phyloP scores from a whole-genome alignment of 2,329 filamentous ascomycete genomes.

The Penicillium sp. region DNA sequence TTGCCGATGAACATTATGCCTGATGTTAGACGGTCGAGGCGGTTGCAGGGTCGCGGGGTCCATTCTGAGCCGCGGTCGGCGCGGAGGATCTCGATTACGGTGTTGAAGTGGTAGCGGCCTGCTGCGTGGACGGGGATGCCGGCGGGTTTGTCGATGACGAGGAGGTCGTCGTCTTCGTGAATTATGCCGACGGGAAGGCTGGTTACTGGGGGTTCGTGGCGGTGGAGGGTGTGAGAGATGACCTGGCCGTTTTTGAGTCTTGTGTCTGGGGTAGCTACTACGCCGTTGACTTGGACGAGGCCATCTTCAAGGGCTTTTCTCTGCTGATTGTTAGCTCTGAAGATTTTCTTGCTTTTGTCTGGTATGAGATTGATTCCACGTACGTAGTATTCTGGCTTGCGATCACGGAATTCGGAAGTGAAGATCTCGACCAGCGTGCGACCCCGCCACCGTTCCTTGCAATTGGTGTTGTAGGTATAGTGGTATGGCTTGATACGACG shows the following conservation, averaged over 20 bases:
- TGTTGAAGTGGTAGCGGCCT: slow-evolving; percentile 93
- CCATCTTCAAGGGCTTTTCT: slow-evolving; percentile 74
- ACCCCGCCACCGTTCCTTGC: slow-evolving; percentile 86
- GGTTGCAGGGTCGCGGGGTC: slow-evolving; percentile 73
- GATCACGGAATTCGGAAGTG: slow-evolving; percentile 83
- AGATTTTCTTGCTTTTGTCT: background rate
- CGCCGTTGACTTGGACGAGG: slow-evolving; percentile 74
- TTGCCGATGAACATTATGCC: slow-evolving; percentile 99
- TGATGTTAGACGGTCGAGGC: slow-evolving; percentile 89
- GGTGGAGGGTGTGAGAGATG: slow-evolving; percentile 88
- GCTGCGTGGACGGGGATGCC: slow-evolving; percentile 94
- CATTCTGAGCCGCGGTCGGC: slow-evolving; percentile 61
- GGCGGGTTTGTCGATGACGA: slow-evolving; percentile 95
- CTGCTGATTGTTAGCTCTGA: slow-evolving; percentile 37
- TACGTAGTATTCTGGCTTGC: slow-evolving; percentile 81
- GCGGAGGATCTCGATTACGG: slow-evolving; percentile 87
- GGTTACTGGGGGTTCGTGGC: slow-evolving; percentile 91
- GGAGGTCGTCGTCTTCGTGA: slow-evolving; percentile 86
- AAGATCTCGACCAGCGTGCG: slow-evolving; percentile 82
- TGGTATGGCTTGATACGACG: slow-evolving; percentile 49
- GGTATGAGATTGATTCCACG: slow-evolving; percentile 23
- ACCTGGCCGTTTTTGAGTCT: slow-evolving; percentile 83
- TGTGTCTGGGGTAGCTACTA: slow-evolving; percentile 63
- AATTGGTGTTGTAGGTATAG: slow-evolving; percentile 33
- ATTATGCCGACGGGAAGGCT: slow-evolving; percentile 74